These are phyloP conservation scores for Crithidia sp. DNA, from an alignment of 208 protist genomes.

Conservation along the genomic window DNA sequence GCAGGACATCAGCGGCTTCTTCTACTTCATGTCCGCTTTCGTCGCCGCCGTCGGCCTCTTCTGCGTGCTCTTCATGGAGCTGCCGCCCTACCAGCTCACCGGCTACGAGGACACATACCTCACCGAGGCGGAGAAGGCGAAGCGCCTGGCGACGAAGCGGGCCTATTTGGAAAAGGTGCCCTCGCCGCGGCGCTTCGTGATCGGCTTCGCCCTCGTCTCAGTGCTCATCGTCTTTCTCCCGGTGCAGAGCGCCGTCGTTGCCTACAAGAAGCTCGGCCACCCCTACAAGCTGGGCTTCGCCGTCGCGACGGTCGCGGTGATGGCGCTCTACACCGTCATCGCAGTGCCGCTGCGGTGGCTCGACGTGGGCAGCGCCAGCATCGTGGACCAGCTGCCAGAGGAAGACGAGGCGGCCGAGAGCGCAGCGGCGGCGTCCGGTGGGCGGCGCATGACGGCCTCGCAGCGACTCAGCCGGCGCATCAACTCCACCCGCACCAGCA, in stretches of 20 bases:
- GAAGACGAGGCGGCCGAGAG: slow-evolving; percentile 8
- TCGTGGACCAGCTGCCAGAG: slow-evolving; percentile 22
- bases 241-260: slow-evolving; percentile 50
- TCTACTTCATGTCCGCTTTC: slow-evolving; percentile 60
- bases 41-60: slow-evolving; percentile 45
- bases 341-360: slow-evolving; percentile 61
- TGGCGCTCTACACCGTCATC: slow-evolving; percentile 47
- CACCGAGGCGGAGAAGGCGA: slow-evolving; percentile 38
- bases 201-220: slow-evolving; percentile 64
- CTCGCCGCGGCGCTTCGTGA: slow-evolving; percentile 60
- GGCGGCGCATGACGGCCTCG: slow-evolving; percentile 21
- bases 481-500: slow-evolving; percentile 18
- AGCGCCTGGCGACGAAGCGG: slow-evolving; percentile 38
- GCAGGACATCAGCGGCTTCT: slow-evolving; percentile 50
- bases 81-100: slow-evolving; percentile 81
- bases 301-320: slow-evolving; percentile 35
- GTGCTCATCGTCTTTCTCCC: slow-evolving; percentile 74
- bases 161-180: slow-evolving; percentile 74
- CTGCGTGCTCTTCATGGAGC: slow-evolving; percentile 59
- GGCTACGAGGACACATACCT: slow-evolving; percentile 55
- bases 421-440: neutral
- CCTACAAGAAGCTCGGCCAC: slow-evolving; percentile 40
- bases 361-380: slow-evolving; percentile 39
- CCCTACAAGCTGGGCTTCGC: slow-evolving; percentile 48
- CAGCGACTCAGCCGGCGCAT: slow-evolving; percentile 41